These are phyloP conservation scores for Chaetomiaceae sp. DNA, from an alignment of 2,329 filamentous ascomycete species.

Conservation along the genomic window DNA sequence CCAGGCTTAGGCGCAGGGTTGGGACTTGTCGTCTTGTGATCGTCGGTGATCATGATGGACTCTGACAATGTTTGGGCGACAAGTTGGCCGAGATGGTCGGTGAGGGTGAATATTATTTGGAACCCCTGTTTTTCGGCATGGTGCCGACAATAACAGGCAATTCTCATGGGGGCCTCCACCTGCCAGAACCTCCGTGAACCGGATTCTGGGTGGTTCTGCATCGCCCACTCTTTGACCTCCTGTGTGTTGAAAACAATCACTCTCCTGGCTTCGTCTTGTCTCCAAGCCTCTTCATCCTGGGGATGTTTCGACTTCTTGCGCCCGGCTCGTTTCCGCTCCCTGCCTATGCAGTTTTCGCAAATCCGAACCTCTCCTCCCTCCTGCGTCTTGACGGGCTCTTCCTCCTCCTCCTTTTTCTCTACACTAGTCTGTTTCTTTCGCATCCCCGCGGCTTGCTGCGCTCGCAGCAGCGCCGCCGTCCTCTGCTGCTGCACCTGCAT, in stretches of 20 bases:
- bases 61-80: conserved; percentile 81
- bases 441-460: conserved; percentile 41
- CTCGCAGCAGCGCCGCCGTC: conserved; percentile 61
- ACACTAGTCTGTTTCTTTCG: not conserved
- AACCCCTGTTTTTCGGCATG: conserved; percentile 93
- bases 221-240: conserved; percentile 77
- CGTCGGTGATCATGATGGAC: conserved; percentile 95
- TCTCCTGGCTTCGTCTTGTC: conserved; percentile 70
- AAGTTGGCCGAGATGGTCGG: conserved; percentile 70
- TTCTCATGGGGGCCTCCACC: conserved; percentile 86
- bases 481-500: conserved; percentile 69
- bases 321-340: conserved; percentile 85
- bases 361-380: conserved; percentile 94
- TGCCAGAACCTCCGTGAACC: conserved; percentile 46
- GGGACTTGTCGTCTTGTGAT: conserved; percentile 78
- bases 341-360: conserved; percentile 82
- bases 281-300: conserved; percentile 87
- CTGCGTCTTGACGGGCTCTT: conserved; percentile 52
- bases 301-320: conserved; percentile 91
- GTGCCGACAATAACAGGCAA: conserved; percentile 94
- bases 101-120: conserved; percentile 89
- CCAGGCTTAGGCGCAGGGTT: conserved; percentile 34
- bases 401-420: conserved; percentile 27
- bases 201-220: conserved; percentile 32
- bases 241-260: conserved; percentile 90